Base-by-base conservation (phyloP, 108 stramenopile species). In the Schizochytrium sp. region DNA sequence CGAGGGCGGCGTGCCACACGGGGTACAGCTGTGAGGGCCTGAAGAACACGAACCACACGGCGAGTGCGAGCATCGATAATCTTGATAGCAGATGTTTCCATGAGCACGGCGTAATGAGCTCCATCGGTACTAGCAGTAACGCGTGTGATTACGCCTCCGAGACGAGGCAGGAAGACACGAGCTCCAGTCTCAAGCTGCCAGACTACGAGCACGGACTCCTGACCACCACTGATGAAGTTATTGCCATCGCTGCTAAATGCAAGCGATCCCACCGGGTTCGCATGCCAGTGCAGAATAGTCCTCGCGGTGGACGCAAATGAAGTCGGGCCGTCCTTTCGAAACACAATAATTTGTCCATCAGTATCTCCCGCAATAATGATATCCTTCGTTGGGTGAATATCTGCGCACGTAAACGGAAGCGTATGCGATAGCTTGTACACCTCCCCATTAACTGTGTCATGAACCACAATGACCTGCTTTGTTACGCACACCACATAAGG, bases 21-120 rank as follows among this genome's bases (percentile, higher is more conserved):
- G 17, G 50, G 53, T 7, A 49, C 47, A 83, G 50, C 53, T 7
- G 50, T 83, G 47, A 55, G 76, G 50, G 76, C 76, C 76, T 83
- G 76, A 0, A 83, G 53, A 47, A 55, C 53, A 10, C 10, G 5
- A 8, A 83, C 76, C 10, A 55, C 13, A 5, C 53, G 76, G 13
- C 76, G 76, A 46, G 76, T 83, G 13, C 76, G 76, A n/a, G 76
- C 28, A 40, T 83, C 76, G 55, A 83, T 38, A n/a, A 83, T 55
- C 47, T 55, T 83, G 50, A 83, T 55, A 7, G 47, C 53, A 10
- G 50, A 49, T 5, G 47, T 83, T 42, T 49, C 53, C 47, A 83
- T 49, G 53, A 83, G 50, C 10, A 83, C 53, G 8, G 76, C 76
- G 50, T 55, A 83, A 38, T 55, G 47, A 7, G 53, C 53, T 17